These are phyloP conservation scores for Cyamopsis tetragonoloba DNA, from an alignment of 306 rosid genomes.

Conservation along the genomic window DNA sequence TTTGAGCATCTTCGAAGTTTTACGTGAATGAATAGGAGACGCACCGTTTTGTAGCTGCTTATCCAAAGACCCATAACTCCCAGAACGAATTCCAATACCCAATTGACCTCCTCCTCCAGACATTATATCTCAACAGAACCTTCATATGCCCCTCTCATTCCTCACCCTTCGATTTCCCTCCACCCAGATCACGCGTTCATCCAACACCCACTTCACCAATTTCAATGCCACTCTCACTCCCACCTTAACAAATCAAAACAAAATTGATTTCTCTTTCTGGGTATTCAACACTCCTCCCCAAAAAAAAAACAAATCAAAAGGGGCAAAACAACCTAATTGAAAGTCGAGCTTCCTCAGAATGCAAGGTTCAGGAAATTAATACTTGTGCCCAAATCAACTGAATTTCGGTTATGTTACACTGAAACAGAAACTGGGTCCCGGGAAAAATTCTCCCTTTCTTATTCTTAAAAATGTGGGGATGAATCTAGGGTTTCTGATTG, in stretches of 20 bases:
- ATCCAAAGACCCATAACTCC: slow-evolving; percentile 80
- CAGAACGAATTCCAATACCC: slow-evolving; percentile 78
- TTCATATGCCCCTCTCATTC: slow-evolving; percentile 47
- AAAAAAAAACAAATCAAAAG: background rate
- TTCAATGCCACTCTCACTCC: slow-evolving; percentile 22
- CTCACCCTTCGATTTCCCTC: slow-evolving; percentile 5
- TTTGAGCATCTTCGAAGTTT: slow-evolving; percentile 77
- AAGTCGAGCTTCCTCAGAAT: background rate
- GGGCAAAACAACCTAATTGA: background rate
- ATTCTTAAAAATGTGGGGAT: slow-evolving; percentile 20
- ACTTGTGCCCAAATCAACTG: slow-evolving; percentile 9
- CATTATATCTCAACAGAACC: slow-evolving; percentile 53
- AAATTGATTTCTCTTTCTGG: background rate
- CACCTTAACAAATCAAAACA: slow-evolving; percentile 29
- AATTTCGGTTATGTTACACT: slow-evolving; percentile 15
- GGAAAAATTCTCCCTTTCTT: background rate
- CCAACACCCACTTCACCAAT: slow-evolving; percentile 29
- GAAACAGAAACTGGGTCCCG: slow-evolving; percentile 23
- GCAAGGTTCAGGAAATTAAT: background rate
- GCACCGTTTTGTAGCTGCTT: slow-evolving; percentile 55
- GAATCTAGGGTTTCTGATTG: slow-evolving; percentile 37
- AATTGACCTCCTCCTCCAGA: slow-evolving; percentile 49
- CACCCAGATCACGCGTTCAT: slow-evolving; percentile 3
- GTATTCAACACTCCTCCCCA: background rate
- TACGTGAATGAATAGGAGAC: slow-evolving; percentile 45